Conservation (phyloP, 2,329 filamentous ascomycete species). For the Cladosporium sp. region DNA sequence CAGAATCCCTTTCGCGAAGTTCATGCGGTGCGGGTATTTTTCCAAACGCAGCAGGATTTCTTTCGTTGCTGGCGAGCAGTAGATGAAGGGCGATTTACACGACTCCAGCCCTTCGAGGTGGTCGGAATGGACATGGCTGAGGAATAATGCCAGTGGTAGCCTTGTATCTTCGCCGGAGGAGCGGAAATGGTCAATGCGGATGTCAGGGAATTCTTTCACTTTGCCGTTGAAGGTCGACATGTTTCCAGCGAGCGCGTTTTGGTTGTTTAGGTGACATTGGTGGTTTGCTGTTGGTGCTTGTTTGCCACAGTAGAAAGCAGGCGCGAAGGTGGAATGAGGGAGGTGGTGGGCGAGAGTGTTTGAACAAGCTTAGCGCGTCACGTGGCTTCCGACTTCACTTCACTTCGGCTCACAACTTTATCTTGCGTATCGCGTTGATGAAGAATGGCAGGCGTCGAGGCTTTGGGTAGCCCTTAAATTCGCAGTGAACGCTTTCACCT, state of each 20-base stretch:
- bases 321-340: not conserved
- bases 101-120: constrained; percentile 80
- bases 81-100: constrained; percentile 78
- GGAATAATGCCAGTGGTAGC: constrained; percentile 77
- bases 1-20: constrained; percentile 74
- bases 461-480: not conserved
- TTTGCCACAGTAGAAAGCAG: not conserved
- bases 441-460: not conserved
- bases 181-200: constrained; percentile 84
- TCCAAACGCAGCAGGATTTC: constrained; percentile 80
- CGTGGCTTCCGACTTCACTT: not conserved
- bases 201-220: constrained; percentile 75
- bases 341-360: too few species aligned
- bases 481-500: not conserved
- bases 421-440: too few species aligned
- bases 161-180: constrained; percentile 42
- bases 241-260: not conserved
- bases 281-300: not conserved
- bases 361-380: not conserved
- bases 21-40: constrained; percentile 76
- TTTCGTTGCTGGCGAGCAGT: constrained; percentile 82
- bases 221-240: constrained; percentile 81
- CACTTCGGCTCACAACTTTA: not conserved
- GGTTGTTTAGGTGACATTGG: constrained; percentile 13
- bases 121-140: constrained; percentile 91